Evolutionary conservation across 73 alveolate genomes (phyloP), one percentile per base, ranked within the genome.

Genomic region (Blepharisma stoltei): DNA sequence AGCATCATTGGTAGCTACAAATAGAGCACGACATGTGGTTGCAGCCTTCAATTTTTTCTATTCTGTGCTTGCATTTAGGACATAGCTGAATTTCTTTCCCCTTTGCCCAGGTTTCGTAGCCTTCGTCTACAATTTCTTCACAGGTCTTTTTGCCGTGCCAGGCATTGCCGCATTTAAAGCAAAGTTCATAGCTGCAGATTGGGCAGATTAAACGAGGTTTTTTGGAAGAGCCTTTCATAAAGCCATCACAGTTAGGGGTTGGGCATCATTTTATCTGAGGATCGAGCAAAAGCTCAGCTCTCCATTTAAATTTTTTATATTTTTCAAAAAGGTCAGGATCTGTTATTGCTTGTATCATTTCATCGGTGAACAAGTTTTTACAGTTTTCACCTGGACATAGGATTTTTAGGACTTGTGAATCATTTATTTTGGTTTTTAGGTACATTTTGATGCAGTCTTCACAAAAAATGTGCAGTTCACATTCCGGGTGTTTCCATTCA

Each of bases 21-120:
- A 81, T 70, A 2, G 86, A 20, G 70, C 99, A 95, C 0, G 97
- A 90, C 99, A 95, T 95, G 80, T 95, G 99, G 80, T 91, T 91
- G 66, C 99, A 95, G 0, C 99, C 99, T 52, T 91, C 96, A 54
- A 43, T 46, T 78, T 91, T 93, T 70, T 90, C 91, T 0, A 93
- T 88, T 21, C 88, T 73, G 32, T 86, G 70, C 67, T 82, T 77
- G 71, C 99, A 95, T 46, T 86, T 86, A 6, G 96, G 96, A 71
- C 99, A 95, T 46, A 78, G 81, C 81, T 93, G 82, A 41, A 93
- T 82, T 14, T 78, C 82, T 55, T 81, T 81, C 1, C 85, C 85
- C 54, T 93, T 81, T 0, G 80, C 90, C 94, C 95, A 81, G 9
- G 60, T 41, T 41, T 81, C 80, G 55, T 81, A 85, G 55, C 78